A percentile compares a stretch with the other conserved stretches of the same genome.
phyloP scores from a whole-genome alignment of 495 filamentous ascomycete genomes.

The Recurvomyces mirabilis region DNA sequence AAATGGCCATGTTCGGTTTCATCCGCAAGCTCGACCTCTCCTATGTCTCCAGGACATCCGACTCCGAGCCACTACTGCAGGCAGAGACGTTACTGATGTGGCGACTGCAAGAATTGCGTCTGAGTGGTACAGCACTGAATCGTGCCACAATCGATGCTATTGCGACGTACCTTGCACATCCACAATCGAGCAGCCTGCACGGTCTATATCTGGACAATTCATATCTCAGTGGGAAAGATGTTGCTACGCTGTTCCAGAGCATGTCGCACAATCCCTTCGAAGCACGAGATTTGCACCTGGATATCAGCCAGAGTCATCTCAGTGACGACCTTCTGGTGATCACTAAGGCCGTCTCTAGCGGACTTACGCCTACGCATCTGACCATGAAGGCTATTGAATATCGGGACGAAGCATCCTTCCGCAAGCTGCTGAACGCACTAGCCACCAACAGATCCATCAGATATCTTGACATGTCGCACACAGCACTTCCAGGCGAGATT shows the following conservation, averaged over 20 bases:
- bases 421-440: conserved; percentile 59
- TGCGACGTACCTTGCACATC: conserved; percentile 25
- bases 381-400: conserved; percentile 83
- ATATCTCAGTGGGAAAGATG: conserved; percentile 62
- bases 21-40: conserved; percentile 63
- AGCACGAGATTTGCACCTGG: conserved; percentile 60
- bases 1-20: conserved; percentile 56
- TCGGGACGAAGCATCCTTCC: conserved; percentile 62
- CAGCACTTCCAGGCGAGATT: conserved; percentile 69
- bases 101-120: conserved; percentile 61
- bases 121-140: conserved; percentile 56
- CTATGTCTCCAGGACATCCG: conserved; percentile 51
- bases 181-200: conserved; percentile 53
- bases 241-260: conserved; percentile 66
- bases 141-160: conserved; percentile 29
- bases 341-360: conserved; percentile 52
- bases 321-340: conserved; percentile 61
- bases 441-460: conserved; percentile 60
- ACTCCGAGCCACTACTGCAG: conserved; percentile 52
- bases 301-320: conserved; percentile 71
- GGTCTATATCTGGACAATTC: conserved; percentile 68
- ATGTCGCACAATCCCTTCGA: conserved; percentile 44
- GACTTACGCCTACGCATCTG: conserved; percentile 57
- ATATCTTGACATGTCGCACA: conserved; percentile 79
- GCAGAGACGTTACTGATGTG: conserved; percentile 58